Evolutionary conservation across 2,329 filamentous ascomycete species (phyloP).

Genomic region (Monosporascus ibericus): DNA sequence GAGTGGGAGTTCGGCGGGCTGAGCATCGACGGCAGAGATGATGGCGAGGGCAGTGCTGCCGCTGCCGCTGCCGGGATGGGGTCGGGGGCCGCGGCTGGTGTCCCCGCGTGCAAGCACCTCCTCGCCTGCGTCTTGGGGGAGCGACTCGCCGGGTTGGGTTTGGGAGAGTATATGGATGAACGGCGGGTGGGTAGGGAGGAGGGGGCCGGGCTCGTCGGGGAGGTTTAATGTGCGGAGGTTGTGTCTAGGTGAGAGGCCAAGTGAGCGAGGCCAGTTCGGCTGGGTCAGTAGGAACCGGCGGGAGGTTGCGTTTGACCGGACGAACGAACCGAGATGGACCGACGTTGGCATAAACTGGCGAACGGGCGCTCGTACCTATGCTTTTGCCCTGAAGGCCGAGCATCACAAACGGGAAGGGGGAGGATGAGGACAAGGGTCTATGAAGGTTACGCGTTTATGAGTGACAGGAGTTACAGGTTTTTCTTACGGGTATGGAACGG

Average conservation of each 20-base stretch:
- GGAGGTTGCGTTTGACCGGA: neutral
- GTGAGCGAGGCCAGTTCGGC: neutral
- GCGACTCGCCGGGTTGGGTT: slow-evolving; percentile 46
- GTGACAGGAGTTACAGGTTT: too few species aligned
- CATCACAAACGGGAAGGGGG: too few species aligned
- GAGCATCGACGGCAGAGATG: slow-evolving; percentile 26
- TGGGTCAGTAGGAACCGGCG: too few species aligned
- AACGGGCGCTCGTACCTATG: too few species aligned
- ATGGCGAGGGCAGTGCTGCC: slow-evolving; percentile 14
- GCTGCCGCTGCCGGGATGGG: neutral
- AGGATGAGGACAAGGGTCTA: too few species aligned
- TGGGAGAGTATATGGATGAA: slow-evolving; percentile 52
- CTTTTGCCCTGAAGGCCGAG: too few species aligned
- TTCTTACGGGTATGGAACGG: too few species aligned
- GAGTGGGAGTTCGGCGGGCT: slow-evolving; percentile 22
- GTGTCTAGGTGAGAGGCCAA: neutral
- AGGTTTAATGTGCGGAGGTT: slow-evolving; percentile 23
- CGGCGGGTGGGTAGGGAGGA: slow-evolving; percentile 55
- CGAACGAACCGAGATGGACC: too few species aligned
- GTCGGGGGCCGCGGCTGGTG: slow-evolving; percentile 18
- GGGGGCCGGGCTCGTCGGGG: slow-evolving; percentile 62
- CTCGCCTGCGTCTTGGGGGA: slow-evolving; percentile 75
- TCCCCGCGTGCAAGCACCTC: slow-evolving; percentile 78
- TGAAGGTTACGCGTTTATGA: too few species aligned
- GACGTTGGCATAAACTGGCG: too few species aligned